phyloP scores from a whole-genome alignment of 805 yeast genomes.

The Wickerhamomyces tratensis region DNA sequence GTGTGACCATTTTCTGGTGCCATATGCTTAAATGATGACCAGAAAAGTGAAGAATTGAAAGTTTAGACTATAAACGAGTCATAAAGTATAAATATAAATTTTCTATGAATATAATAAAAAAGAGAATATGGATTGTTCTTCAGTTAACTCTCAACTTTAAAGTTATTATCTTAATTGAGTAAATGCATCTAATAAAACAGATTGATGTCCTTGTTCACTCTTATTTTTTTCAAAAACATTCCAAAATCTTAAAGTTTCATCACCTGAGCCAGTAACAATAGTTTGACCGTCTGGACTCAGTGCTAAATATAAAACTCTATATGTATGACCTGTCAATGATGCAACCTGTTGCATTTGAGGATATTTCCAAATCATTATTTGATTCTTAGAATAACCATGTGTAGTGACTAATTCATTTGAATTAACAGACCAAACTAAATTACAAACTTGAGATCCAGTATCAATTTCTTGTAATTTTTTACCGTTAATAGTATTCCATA shows the following conservation, averaged over 20 bases:
- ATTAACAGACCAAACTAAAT: slow-evolving; percentile 85
- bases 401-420: slow-evolving; percentile 90
- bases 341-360: slow-evolving; percentile 89
- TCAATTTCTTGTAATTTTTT: slow-evolving; percentile 68
- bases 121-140: too few relatives aligned
- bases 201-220: slow-evolving; percentile 45
- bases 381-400: slow-evolving; percentile 89
- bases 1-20: too few relatives aligned
- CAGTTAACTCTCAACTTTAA: too few relatives aligned
- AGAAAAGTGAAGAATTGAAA: too few relatives aligned
- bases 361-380: slow-evolving; percentile 89
- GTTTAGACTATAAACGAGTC: too few relatives aligned
- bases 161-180: slow-evolving; percentile 49
- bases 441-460: slow-evolving; percentile 95
- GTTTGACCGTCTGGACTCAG: slow-evolving; percentile 95
- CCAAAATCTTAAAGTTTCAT: slow-evolving; percentile 94
- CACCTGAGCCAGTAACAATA: slow-evolving; percentile 97
- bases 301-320: slow-evolving; percentile 80
- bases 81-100: too few relatives aligned
- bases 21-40: too few relatives aligned
- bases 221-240: slow-evolving; percentile 78
- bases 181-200: slow-evolving; percentile 64
- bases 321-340: slow-evolving; percentile 88
- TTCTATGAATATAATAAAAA: too few relatives aligned
- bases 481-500: slow-evolving; percentile 88